phyloP scores from a whole-genome alignment of 1,284 basidiomycete genomes.

The Rhodofomes roseus region DNA sequence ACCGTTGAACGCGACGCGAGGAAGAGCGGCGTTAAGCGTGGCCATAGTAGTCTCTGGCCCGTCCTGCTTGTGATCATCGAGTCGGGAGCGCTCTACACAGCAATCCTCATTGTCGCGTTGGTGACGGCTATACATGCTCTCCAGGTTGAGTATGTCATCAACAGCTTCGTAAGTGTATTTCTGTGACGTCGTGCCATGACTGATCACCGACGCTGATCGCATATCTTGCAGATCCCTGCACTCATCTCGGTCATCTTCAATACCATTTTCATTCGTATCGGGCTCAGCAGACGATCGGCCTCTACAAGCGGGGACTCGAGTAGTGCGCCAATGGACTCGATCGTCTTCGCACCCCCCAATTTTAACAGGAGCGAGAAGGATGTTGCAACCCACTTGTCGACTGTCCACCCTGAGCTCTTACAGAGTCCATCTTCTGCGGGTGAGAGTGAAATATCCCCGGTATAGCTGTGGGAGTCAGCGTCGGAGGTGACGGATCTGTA shows the following conservation, averaged over 20 bases:
- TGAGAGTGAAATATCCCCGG: neutral
- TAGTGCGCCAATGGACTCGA: neutral
- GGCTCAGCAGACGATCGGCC: neutral
- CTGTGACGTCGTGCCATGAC: no score
- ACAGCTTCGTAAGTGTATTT: conserved; percentile 2
- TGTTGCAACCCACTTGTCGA: neutral
- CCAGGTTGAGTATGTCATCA: conserved; percentile 4
- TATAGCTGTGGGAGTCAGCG: neutral
- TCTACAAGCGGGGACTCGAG: neutral
- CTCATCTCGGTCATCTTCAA: conserved; percentile 4
- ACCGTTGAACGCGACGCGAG: neutral
- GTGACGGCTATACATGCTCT: conserved; percentile 4
- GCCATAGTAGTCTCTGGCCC: neutral
- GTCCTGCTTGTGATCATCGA: conserved; percentile 2
- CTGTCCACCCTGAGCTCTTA: neutral
- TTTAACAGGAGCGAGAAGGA: neutral
- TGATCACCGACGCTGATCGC: no score
- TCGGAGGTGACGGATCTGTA: no score
- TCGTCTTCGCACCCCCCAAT: neutral
- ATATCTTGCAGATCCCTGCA: neutral
- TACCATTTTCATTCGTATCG: conserved; percentile 7
- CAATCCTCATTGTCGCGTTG: conserved; percentile 3
- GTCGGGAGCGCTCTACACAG: conserved; percentile 5
- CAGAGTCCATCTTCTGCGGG: neutral
- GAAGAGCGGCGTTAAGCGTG: neutral